A percentile compares a stretch with the other conserved stretches of the same genome.
Evolutionary conservation across 2,329 filamentous ascomycete species (phyloP).

Genomic region (Albifimbria verrucaria): DNA sequence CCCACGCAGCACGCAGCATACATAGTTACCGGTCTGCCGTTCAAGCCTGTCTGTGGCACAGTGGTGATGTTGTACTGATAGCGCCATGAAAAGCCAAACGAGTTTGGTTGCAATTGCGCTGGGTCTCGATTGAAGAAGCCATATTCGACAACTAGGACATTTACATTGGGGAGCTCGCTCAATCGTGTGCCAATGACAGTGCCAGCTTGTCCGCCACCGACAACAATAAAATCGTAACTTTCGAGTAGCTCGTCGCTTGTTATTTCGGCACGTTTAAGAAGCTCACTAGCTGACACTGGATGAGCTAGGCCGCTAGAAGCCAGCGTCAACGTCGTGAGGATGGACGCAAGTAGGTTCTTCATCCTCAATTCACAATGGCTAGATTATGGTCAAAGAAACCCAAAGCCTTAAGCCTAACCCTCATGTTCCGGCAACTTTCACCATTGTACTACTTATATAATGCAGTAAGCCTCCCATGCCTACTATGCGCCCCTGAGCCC

Average conservation of each 20-base stretch:
- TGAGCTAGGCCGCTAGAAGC: background rate
- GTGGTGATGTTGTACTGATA: constrained; percentile 2
- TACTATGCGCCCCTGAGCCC: too few relatives aligned
- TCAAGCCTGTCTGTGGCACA: background rate
- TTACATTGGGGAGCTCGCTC: constrained; percentile 1
- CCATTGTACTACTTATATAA: too few relatives aligned
- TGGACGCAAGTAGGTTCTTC: background rate
- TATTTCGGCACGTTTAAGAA: constrained; percentile 6
- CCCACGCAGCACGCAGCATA: constrained; percentile 2
- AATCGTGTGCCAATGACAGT: constrained; percentile 20
- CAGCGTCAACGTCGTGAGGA: background rate
- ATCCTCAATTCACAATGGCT: background rate
- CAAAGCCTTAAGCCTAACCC: too few relatives aligned
- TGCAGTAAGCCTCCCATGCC: too few relatives aligned
- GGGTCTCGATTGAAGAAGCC: constrained; percentile 2
- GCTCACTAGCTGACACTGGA: background rate
- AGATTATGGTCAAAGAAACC: too few relatives aligned
- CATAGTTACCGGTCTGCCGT: background rate
- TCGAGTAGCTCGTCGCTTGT: constrained; percentile 5
- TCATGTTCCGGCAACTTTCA: too few relatives aligned
- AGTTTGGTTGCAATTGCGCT: background rate
- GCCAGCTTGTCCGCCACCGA: constrained; percentile 21
- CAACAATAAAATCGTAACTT: constrained; percentile 16
- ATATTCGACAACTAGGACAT: background rate
- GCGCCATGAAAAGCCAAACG: background rate